Conservation (phyloP, 2,329 filamentous ascomycete species). For the Xylariaceae sp. region DNA sequence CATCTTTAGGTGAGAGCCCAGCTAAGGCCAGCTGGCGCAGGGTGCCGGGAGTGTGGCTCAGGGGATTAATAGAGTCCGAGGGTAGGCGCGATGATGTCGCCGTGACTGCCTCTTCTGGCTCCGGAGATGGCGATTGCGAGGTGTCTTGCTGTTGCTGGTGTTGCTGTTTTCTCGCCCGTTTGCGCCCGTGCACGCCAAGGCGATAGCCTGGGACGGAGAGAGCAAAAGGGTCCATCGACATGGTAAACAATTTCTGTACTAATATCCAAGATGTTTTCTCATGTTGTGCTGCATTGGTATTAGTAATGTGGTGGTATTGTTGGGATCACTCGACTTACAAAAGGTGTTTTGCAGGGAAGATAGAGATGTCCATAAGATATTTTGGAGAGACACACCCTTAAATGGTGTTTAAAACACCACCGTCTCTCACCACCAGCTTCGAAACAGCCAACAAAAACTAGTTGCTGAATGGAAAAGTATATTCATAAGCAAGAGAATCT, state of each 20-base stretch:
- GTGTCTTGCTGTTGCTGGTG: conserved; percentile 1
- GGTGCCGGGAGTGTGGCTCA: conserved; percentile 49
- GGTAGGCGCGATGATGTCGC: conserved; percentile 23
- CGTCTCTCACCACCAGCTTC: too few species aligned
- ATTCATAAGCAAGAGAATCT: too few species aligned
- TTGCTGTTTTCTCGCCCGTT: conserved; percentile 29
- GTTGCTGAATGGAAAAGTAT: too few species aligned
- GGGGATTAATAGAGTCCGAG: conserved; percentile 46
- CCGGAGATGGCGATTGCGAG: conserved; percentile 6
- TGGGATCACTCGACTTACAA: too few species aligned
- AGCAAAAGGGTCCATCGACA: conserved; percentile 27
- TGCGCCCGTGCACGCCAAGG: conserved; percentile 28
- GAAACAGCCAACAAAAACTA: too few species aligned
- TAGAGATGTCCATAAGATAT: too few species aligned
- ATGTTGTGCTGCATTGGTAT: too few species aligned
- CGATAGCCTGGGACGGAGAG: conserved; percentile 27
- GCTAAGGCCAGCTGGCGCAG: conserved; percentile 52
- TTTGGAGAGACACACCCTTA: too few species aligned
- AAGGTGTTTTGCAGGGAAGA: too few species aligned
- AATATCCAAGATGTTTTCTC: too few species aligned
- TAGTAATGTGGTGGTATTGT: too few species aligned
- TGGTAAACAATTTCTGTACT: neutral
- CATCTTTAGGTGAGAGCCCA: conserved; percentile 47
- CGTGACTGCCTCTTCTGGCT: conserved; percentile 5
- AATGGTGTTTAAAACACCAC: too few species aligned